Conservation (phyloP, 495 filamentous ascomycete genomes). For the Chaetomidium leptoderma region DNA sequence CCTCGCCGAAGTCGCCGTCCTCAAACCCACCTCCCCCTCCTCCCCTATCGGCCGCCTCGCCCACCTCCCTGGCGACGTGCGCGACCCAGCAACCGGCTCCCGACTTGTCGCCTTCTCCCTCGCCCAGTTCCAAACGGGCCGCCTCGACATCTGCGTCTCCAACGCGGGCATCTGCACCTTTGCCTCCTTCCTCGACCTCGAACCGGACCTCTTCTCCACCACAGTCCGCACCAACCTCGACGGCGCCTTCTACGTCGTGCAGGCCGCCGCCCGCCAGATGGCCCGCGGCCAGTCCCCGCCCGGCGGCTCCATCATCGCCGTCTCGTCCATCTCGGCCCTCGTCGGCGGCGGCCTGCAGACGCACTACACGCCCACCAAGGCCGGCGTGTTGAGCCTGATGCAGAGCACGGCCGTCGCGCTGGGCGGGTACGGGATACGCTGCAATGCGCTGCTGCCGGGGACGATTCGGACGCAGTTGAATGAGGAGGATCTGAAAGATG, state of each 20-base stretch:
- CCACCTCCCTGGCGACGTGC: constrained; percentile 62
- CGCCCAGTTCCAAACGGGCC: constrained; percentile 46
- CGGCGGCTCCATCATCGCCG: constrained; percentile 77
- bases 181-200: constrained; percentile 71
- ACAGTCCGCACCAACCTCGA: constrained; percentile 76
- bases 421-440: constrained; percentile 70
- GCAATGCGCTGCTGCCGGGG: constrained; percentile 81
- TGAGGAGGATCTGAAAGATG: constrained; percentile 68
- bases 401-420: constrained; percentile 77
- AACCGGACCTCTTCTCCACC: constrained; percentile 55
- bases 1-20: constrained; percentile 47
- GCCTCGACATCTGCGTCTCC: constrained; percentile 76
- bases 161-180: constrained; percentile 88
- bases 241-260: constrained; percentile 79
- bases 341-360: constrained; percentile 77
- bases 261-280: constrained; percentile 82
- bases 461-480: constrained; percentile 85
- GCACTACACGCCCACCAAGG: constrained; percentile 92
- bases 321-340: constrained; percentile 78
- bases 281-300: constrained; percentile 50
- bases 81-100: constrained; percentile 57
- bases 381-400: constrained; percentile 77
- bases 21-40: constrained; percentile 27
- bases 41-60: constrained; percentile 53
- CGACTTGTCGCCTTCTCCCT: constrained; percentile 56